These are phyloP conservation scores for Cymbopogon flexuosus DNA, from an alignment of 202 grass and related monocot genomes.

Conservation along the genomic window DNA sequence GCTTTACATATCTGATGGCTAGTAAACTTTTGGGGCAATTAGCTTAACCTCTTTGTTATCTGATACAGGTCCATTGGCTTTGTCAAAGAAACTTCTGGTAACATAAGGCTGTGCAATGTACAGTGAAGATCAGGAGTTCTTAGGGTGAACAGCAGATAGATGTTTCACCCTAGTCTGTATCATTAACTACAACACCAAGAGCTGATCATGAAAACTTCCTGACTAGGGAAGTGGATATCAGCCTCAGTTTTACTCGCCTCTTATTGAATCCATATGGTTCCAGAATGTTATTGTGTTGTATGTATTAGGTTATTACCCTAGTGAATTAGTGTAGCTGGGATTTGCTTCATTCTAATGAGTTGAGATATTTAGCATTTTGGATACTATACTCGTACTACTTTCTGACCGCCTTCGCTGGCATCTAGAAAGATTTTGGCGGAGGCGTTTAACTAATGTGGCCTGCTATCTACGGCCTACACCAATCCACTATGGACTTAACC, in stretches of 20 bases:
- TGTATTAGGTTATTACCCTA: constrained; percentile 14
- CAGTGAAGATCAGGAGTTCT: constrained; percentile 13
- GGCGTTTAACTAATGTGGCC: background rate
- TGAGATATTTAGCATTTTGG: background rate
- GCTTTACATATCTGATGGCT: background rate
- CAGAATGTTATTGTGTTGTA: constrained; percentile 1
- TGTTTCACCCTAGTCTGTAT: background rate
- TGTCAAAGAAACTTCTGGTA: constrained; percentile 1
- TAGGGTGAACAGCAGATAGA: background rate
- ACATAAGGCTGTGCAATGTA: background rate
- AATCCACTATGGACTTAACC: too few relatives aligned
- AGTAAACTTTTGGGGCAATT: background rate
- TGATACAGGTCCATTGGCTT: background rate
- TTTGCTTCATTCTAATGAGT: background rate
- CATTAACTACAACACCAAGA: background rate
- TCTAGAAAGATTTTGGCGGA: background rate
- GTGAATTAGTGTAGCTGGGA: constrained; percentile 14
- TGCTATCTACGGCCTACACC: background rate
- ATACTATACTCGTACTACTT: background rate
- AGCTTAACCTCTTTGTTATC: background rate
- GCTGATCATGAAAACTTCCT: background rate
- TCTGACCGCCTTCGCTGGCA: background rate
- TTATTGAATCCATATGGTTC: background rate
- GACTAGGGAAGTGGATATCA: background rate
- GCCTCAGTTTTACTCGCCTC: background rate